Base-by-base conservation (phyloP, 164 flowering plant genomes). In the Litsea cubeba region DNA sequence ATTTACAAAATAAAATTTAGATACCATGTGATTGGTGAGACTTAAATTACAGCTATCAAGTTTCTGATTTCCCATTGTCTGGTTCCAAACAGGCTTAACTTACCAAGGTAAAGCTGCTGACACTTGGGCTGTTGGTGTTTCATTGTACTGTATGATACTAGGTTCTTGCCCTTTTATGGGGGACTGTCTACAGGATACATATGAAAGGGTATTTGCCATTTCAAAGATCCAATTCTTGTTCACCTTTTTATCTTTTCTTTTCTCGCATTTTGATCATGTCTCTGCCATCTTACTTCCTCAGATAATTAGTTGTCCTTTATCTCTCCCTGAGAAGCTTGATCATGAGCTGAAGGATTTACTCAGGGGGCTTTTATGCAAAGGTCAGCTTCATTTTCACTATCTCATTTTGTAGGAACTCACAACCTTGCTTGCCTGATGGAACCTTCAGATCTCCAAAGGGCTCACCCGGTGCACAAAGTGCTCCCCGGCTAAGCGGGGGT, bases 111-210 rank as follows among this genome's bases (percentile, higher is more conserved):
- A 83, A 85, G 88, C 88, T 73, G 96, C 98, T 17, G 98, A 94
- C 79, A 91, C 89, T 20, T 94, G 98, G 98, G 98, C 97, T 2
- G 81, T 92, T 23, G 98, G 98, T 75, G 88, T 92, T 71, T 90
- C 98, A 30, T 84, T 94, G 82, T 91, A 92, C 77, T 85, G 84
- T 76, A 87, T 91, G 95, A 71, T 89, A 17, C 25, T 90, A 50
- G 97, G 97, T 10, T 78, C 84, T 22, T 92, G 88, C 77, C 98
- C 98, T 4, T 94, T 91, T 79, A 85, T 91, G 40, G 98, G 97
- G 32, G 94, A 92, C 70, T 85, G 96, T 15, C 82, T 92, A 15
- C 98, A 88, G 78, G 97, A 94, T 78, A 91, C 96, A 40, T 91
- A 91, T 82, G 98, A 92, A 72, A 90, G 89, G 89, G 98, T 91